Evolutionary conservation across 2,329 filamentous ascomycete genomes (phyloP), one percentile per base, ranked within the genome.

Genomic region (Alternaria angustiovoidea): DNA sequence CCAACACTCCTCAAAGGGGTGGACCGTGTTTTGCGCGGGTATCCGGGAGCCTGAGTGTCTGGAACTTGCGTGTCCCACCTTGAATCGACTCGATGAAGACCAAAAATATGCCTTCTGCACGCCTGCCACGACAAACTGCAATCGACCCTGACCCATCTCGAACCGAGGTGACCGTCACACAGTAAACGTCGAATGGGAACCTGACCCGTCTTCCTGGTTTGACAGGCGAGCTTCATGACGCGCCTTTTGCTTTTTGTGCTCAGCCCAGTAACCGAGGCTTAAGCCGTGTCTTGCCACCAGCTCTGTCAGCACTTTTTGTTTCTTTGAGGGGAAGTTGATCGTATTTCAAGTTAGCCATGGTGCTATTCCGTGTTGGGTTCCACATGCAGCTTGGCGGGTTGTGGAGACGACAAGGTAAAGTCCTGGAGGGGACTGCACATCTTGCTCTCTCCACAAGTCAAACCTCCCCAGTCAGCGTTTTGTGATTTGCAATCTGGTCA

Each of bases 181-280:
- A 51, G 7, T 41, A n/a, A 26, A 41, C 53, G 59, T 41, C 68
- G 59, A 67, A 70, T 69, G 46, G 61, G 59, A 57, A 54, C 11
- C 18, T 24, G 57, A 59, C 46, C 68, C 68, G 60, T 51, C 54
- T 56, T 55, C 57, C 51, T 65, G 61, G 66, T 61, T 64, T 60
- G 59, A 61, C 56, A 67, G 56, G 20, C 54, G 11, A 34, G 46
- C 22, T 36, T 36, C 51, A 60, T 52, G 22, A 26, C 28, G 36
- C 48, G 18, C 38, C 22, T 32, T 22, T 57, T 41, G 24, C 38
- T 63, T 49, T 54, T 63, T 60, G 43, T 46, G 28, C 6, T 18
- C 32, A 38, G 24, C 41, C 22, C 46, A 24, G 46, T 52, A 22
- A 18, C 48, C 20, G 44, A 46, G 48, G 39, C 39, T 54, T 41